These are phyloP conservation scores for Macrolepiota albuminosa DNA, from an alignment of 768 basidiomycete genomes.

Conservation along the genomic window DNA sequence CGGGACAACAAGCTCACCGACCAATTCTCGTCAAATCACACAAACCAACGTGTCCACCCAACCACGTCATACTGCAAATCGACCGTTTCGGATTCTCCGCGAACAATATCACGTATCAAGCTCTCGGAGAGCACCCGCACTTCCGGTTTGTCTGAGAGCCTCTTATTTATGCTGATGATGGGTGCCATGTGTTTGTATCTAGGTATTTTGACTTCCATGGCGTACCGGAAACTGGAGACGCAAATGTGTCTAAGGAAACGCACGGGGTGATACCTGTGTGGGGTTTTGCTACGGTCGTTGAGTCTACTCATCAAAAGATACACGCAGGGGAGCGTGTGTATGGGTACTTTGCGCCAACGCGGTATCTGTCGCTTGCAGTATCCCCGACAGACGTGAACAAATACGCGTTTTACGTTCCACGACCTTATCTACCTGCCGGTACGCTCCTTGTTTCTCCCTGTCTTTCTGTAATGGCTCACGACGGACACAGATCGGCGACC, in stretches of 20 bases:
- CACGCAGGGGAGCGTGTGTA: constrained; percentile 55
- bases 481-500: constrained; percentile 48
- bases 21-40: constrained; percentile 20
- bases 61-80: constrained; percentile 52
- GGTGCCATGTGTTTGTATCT: neutral
- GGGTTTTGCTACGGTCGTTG: constrained; percentile 60
- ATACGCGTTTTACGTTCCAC: constrained; percentile 50
- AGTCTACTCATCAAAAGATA: constrained; percentile 46
- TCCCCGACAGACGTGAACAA: constrained; percentile 47
- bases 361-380: constrained; percentile 52
- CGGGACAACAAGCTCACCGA: constrained; percentile 19
- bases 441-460: constrained; percentile 1
- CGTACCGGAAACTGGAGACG: constrained; percentile 33
- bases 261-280: constrained; percentile 69
- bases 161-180: neutral
- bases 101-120: constrained; percentile 70
- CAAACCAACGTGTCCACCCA: constrained; percentile 24
- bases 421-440: constrained; percentile 62
- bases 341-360: constrained; percentile 56
- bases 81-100: constrained; percentile 70
- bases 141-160: constrained; percentile 32
- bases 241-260: constrained; percentile 37
- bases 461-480: neutral
- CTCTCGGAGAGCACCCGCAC: constrained; percentile 44
- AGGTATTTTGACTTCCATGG: constrained; percentile 70